phyloP scores from a whole-genome alignment of 345 rosid species.

The Cochlearia excelsa region DNA sequence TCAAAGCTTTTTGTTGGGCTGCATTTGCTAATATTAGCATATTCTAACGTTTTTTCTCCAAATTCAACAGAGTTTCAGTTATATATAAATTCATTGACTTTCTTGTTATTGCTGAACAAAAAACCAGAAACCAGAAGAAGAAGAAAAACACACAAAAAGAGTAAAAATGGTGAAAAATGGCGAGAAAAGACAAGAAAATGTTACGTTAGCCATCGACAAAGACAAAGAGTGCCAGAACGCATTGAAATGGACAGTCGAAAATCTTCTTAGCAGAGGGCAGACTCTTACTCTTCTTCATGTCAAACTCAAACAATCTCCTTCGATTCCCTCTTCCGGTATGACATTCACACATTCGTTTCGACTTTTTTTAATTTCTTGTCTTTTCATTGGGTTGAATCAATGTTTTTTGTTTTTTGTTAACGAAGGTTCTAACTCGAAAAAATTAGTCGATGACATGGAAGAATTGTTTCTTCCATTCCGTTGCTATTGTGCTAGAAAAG shows the following conservation, averaged over 20 bases:
- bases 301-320: conserved; percentile 36
- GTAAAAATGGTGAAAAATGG: neutral
- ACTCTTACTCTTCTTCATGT: conserved; percentile 65
- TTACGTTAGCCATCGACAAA: conserved; percentile 67
- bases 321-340: conserved; percentile 41
- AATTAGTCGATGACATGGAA: conserved; percentile 41
- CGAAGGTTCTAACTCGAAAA: conserved; percentile 35
- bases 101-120: too few relatives aligned
- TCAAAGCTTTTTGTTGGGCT: too few relatives aligned
- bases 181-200: conserved; percentile 29
- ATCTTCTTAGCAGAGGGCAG: conserved; percentile 58
- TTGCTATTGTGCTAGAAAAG: conserved; percentile 76
- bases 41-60: too few relatives aligned
- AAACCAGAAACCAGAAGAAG: too few relatives aligned
- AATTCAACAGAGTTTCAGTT: too few relatives aligned
- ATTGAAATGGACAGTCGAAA: conserved; percentile 68
- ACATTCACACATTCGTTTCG: too few relatives aligned
- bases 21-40: too few relatives aligned
- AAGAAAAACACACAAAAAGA: too few relatives aligned
- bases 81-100: too few relatives aligned
- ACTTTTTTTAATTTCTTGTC: too few relatives aligned
- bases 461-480: conserved; percentile 83
- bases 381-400: too few relatives aligned
- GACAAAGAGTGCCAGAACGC: conserved; percentile 80
- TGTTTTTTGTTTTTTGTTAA: neutral